phyloP scores from a whole-genome alignment of 176 grass and related monocot species.

The Melocanna baccifera region DNA sequence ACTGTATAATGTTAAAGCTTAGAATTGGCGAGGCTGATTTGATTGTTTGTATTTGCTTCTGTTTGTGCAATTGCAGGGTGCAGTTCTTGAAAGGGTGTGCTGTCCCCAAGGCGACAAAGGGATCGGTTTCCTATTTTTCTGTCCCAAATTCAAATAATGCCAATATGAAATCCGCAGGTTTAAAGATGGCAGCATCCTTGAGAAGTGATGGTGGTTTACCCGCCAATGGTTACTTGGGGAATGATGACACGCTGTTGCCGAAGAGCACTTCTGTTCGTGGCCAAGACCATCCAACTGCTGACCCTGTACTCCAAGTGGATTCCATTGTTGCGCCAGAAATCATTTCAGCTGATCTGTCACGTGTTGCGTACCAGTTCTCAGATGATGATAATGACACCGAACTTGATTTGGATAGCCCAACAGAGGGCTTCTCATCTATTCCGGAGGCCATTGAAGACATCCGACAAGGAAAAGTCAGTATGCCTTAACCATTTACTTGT shows the following conservation, averaged over 20 bases:
- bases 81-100: constrained; percentile 13
- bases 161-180: constrained; percentile 16
- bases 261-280: constrained; percentile 55
- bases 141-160: constrained; percentile 27
- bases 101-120: constrained; percentile 27
- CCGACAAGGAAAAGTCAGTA: constrained; percentile 75
- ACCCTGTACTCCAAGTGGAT: constrained; percentile 26
- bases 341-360: constrained; percentile 34
- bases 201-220: constrained; percentile 28
- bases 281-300: constrained; percentile 54
- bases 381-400: constrained; percentile 40
- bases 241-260: not conserved
- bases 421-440: constrained; percentile 77
- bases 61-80: constrained; percentile 22
- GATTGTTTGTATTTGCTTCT: not conserved
- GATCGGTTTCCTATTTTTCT: not conserved
- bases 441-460: constrained; percentile 72
- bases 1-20: not conserved
- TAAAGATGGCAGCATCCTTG: constrained; percentile 39
- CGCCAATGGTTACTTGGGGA: not conserved
- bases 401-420: constrained; percentile 73
- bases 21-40: not conserved
- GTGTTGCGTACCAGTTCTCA: constrained; percentile 28
- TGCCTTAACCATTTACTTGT: not conserved
- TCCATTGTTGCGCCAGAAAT: constrained; percentile 39